Conservation (phyloP, 2,329 filamentous ascomycete species). For the Penicillium palitans region DNA sequence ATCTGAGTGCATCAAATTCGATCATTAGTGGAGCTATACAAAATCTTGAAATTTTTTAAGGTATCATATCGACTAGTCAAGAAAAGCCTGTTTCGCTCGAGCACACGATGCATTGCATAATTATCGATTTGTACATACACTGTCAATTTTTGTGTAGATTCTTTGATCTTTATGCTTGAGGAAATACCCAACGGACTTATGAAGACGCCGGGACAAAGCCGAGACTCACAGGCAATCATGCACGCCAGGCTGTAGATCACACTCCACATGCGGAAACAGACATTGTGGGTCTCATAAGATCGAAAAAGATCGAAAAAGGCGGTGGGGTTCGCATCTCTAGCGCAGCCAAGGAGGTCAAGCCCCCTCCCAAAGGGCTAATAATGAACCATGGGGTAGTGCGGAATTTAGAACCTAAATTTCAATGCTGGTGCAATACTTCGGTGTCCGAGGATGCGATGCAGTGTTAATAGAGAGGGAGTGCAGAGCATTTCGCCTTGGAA, state of each 20-base stretch:
- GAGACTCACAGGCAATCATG: not conserved
- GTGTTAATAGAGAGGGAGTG: not conserved
- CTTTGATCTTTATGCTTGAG: not conserved
- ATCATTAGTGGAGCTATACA: not conserved
- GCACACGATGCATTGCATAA: not conserved
- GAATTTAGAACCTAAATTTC: not conserved
- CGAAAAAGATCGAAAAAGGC: not conserved
- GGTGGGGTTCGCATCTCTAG: conserved; percentile 4
- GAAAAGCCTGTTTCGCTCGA: not conserved
- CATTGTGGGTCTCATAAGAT: conserved; percentile 3
- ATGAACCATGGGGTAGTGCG: not conserved
- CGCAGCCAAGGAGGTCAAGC: not conserved
- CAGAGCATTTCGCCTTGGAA: not conserved
- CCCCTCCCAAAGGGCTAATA: not conserved
- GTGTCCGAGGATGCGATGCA: not conserved
- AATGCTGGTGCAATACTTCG: not conserved
- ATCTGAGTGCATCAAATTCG: not conserved
- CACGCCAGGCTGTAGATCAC: not conserved
- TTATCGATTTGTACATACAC: not conserved
- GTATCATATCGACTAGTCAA: not conserved
- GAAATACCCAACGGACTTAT: not conserved
- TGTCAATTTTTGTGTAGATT: too few species aligned
- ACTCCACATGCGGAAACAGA: not conserved
- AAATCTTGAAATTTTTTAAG: not conserved
- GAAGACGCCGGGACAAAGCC: not conserved